Evolutionary conservation across 768 basidiomycete species (phyloP).

Genomic region (Russula sp.): DNA sequence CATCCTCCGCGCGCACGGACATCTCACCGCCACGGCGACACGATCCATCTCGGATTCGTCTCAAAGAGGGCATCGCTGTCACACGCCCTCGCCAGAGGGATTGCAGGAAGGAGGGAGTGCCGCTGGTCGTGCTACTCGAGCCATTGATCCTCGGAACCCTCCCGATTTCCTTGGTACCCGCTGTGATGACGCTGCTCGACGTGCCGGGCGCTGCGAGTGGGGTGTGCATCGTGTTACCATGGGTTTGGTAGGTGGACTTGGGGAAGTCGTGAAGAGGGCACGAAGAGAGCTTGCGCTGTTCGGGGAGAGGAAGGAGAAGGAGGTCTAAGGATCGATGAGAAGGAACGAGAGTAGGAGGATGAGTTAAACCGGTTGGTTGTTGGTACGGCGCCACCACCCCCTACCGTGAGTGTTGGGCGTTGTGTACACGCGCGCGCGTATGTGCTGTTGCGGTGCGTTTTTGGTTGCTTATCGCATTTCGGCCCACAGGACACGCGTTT

Average conservation of each 20-base stretch:
- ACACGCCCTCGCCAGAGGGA: conserved; percentile 33
- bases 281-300: conserved; percentile 22
- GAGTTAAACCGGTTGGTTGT: not conserved
- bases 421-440: not conserved
- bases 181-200: too few relatives aligned
- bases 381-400: too few relatives aligned
- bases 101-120: conserved; percentile 34
- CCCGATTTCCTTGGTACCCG: conserved; percentile 51
- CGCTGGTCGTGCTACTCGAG: conserved; percentile 59
- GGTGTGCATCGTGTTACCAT: conserved; percentile 25
- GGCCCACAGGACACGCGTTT: conserved; percentile 7
- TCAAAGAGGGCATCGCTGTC: conserved; percentile 51
- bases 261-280: conserved; percentile 23
- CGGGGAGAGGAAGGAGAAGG: conserved; percentile 1
- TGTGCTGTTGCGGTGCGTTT: not conserved
- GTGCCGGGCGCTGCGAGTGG: conserved; percentile 33
- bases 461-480: conserved; percentile 1
- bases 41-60: conserved; percentile 57
- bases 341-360: not conserved
- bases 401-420: conserved; percentile 10
- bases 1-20: conserved; percentile 31
- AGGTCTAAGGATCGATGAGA: not conserved
- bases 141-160: conserved; percentile 58
- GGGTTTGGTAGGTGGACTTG: conserved; percentile 19
- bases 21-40: conserved; percentile 33